Conservation (phyloP, 805 yeast genomes). For the Wilhelminamyces savonicus region DNA sequence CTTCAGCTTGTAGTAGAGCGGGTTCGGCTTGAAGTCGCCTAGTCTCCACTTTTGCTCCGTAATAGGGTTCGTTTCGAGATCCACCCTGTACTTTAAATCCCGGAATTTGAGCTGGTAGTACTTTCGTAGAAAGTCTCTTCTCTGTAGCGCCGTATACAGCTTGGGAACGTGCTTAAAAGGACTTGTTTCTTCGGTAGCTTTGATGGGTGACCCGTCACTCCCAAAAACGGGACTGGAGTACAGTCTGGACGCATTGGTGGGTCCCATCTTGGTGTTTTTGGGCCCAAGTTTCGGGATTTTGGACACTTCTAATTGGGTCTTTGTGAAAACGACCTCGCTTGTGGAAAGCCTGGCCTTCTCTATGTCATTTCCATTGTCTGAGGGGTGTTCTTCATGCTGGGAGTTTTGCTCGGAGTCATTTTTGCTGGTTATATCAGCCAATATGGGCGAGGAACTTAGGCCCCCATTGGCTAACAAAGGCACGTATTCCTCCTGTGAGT, state of each 20-base stretch:
- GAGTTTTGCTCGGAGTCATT: not conserved
- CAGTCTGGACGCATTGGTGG: not conserved
- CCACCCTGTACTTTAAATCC: constrained; percentile 14
- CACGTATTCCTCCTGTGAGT: constrained; percentile 14
- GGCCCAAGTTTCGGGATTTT: too few species aligned
- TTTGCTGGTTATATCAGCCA: not conserved
- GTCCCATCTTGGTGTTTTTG: not conserved
- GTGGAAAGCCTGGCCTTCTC: too few species aligned
- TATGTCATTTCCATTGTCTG: too few species aligned
- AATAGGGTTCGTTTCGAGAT: constrained; percentile 27
- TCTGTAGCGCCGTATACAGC: constrained; percentile 26
- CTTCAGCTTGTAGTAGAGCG: constrained; percentile 13
- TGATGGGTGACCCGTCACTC: not conserved
- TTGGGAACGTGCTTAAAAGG: constrained; percentile 3
- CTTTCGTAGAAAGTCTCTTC: constrained; percentile 21
- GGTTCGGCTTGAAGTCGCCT: constrained; percentile 30
- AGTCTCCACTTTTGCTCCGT: constrained; percentile 29
- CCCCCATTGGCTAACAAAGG: constrained; percentile 2
- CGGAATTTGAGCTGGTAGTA: constrained; percentile 17
- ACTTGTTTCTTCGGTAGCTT: not conserved
- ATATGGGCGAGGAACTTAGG: not conserved
- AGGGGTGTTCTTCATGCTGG: too few species aligned
- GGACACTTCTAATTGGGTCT: too few species aligned
- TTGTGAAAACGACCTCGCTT: too few species aligned
- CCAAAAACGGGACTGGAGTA: not conserved